phyloP scores from a whole-genome alignment of 441 rosid genomes.

The Adansonia rubrostipa region DNA sequence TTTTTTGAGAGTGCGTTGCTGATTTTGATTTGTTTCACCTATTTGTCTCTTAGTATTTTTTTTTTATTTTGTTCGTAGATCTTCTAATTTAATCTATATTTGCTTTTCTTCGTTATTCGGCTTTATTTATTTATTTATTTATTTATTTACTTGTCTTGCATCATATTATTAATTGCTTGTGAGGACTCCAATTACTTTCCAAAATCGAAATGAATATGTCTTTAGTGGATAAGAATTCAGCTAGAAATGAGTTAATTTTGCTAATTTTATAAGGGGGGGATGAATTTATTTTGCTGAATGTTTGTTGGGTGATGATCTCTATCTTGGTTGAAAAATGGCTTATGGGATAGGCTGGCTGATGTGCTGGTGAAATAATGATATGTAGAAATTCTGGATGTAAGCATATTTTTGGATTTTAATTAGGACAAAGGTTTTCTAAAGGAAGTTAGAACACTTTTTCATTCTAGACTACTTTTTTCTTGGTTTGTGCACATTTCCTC shows the following conservation, averaged over 20 bases:
- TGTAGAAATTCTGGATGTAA: background rate
- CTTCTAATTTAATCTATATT: conserved; percentile 13
- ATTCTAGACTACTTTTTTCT: background rate
- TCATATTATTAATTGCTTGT: background rate
- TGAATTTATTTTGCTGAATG: background rate
- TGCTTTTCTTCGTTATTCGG: background rate
- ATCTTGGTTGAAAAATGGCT: background rate
- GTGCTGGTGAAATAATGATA: background rate
- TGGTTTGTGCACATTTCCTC: conserved; percentile 5
- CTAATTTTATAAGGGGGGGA: background rate
- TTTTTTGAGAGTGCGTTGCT: conserved; percentile 4
- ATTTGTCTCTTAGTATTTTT: conserved; percentile 6
- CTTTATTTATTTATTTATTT: background rate
- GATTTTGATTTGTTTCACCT: conserved; percentile 12
- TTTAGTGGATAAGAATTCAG: conserved; percentile 8
- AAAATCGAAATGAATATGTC: background rate
- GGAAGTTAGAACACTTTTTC: background rate
- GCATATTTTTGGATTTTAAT: background rate
- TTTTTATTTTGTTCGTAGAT: background rate
- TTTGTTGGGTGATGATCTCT: conserved; percentile 10
- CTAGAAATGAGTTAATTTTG: background rate
- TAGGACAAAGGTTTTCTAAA: background rate
- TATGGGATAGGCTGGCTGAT: conserved; percentile 24
- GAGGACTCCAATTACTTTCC: background rate
- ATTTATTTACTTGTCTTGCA: background rate